phyloP scores from a whole-genome alignment of 1,284 basidiomycete species.

The Porogramme epimiltina region DNA sequence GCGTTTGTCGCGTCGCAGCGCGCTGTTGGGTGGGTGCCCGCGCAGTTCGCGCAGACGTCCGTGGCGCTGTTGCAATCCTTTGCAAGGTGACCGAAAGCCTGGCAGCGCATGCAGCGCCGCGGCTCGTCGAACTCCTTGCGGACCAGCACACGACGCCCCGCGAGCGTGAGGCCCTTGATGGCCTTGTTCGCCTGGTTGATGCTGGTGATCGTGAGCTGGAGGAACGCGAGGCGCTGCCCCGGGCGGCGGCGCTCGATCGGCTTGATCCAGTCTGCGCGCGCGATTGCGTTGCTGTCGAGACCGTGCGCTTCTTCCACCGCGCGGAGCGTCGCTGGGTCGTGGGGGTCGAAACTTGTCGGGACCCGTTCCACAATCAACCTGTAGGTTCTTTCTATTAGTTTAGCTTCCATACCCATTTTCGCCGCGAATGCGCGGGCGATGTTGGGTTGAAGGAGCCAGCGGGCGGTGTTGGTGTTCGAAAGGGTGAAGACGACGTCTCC shows the following conservation, averaged over 20 bases:
- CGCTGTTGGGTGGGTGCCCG: too few species aligned
- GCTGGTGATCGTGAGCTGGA: too few species aligned
- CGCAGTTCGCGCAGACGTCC: conserved; percentile 28
- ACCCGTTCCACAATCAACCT: conserved; percentile 6
- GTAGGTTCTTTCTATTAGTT: conserved; percentile 1
- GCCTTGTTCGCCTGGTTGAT: conserved; percentile 19
- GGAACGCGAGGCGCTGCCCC: too few species aligned
- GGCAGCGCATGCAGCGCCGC: conserved; percentile 32
- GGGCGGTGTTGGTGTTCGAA: too few species aligned
- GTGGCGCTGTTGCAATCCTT: conserved; percentile 20
- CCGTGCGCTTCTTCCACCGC: not conserved
- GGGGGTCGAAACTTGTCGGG: conserved; percentile 2
- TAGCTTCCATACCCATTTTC: conserved; percentile 2
- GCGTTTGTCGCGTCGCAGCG: too few species aligned
- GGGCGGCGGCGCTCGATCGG: not conserved
- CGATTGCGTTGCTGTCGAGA: not conserved
- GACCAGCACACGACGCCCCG: not conserved
- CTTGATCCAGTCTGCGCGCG: conserved; percentile 2
- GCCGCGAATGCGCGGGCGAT: too few species aligned
- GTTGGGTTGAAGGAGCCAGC: too few species aligned
- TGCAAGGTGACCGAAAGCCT: conserved; percentile 29
- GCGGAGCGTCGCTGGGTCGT: not conserved
- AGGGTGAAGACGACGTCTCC: too few species aligned
- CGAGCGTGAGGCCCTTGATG: conserved; percentile 10
- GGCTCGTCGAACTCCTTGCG: conserved; percentile 5